Percentiles rank a stretch among this genome's conserved stretches.
phyloP scores from a whole-genome alignment of 176 grass and related monocot genomes.

The Carex scoparia region DNA sequence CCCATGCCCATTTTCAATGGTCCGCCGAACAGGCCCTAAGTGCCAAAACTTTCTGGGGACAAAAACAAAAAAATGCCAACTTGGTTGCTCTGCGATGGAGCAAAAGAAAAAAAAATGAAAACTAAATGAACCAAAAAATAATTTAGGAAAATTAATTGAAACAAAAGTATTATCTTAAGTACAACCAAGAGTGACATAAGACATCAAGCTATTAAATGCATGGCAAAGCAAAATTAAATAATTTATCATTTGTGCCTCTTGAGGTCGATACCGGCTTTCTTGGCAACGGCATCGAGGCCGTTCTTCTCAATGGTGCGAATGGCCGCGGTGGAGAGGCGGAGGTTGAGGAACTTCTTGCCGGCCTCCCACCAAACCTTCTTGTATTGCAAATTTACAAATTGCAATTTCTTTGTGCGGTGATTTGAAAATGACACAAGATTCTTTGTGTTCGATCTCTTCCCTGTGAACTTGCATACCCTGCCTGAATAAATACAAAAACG shows the following conservation, averaged over 20 bases:
- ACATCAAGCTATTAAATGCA: not conserved
- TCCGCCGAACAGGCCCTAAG: not conserved
- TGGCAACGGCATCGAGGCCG: constrained; percentile 71
- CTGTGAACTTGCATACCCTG: constrained; percentile 63
- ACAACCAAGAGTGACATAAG: not conserved
- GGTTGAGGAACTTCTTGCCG: constrained; percentile 66
- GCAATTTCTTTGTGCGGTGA: constrained; percentile 83
- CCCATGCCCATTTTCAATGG: no score
- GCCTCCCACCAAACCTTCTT: constrained; percentile 94
- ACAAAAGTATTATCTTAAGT: not conserved
- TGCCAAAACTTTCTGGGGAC: not conserved
- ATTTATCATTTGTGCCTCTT: constrained; percentile 44
- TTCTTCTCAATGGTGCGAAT: constrained; percentile 92
- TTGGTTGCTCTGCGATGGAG: not conserved
- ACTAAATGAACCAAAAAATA: not conserved
- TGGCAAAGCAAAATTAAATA: not conserved
- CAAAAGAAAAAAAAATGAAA: not conserved
- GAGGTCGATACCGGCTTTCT: constrained; percentile 84
- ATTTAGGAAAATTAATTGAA: not conserved
- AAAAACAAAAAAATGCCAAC: not conserved
- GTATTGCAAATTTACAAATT: constrained; percentile 91
- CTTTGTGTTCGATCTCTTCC: constrained; percentile 70
- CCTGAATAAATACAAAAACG: constrained; percentile 32
- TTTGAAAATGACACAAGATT: constrained; percentile 93
- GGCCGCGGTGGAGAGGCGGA: constrained; percentile 76